Evolutionary conservation across 768 basidiomycete species (phyloP).

Genomic region (Termitomyces sp.): DNA sequence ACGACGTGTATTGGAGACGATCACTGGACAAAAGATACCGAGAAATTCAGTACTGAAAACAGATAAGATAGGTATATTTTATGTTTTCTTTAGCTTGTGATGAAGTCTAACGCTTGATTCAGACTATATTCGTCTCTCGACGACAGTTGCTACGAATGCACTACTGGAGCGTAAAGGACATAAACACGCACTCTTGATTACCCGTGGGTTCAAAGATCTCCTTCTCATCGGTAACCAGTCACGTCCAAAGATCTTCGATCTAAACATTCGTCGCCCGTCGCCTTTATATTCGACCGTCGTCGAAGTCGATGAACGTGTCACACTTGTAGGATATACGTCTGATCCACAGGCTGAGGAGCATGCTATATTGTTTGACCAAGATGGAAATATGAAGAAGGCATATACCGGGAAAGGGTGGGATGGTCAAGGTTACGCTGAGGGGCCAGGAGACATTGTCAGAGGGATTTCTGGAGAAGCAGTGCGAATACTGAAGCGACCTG

Average conservation of each 20-base stretch:
- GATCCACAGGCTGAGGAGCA: constrained; percentile 80
- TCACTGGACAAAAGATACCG: constrained; percentile 63
- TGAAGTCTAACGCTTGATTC: not conserved
- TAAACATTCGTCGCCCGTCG: constrained; percentile 76
- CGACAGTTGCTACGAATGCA: constrained; percentile 95
- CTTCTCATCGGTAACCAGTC: constrained; percentile 93
- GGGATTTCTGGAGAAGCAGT: constrained; percentile 91
- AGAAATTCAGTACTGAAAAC: constrained; percentile 66
- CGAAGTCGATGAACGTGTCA: constrained; percentile 87
- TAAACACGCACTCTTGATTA: constrained; percentile 86
- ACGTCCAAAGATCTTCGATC: constrained; percentile 90
- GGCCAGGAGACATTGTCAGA: constrained; percentile 72
- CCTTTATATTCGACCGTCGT: constrained; percentile 77
- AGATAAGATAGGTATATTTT: constrained; percentile 69
- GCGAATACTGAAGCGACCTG: constrained; percentile 70
- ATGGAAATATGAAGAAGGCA: constrained; percentile 59
- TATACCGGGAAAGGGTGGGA: constrained; percentile 82
- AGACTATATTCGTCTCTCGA: constrained; percentile 91
- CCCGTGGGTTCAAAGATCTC: constrained; percentile 87
- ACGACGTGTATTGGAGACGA: constrained; percentile 74
- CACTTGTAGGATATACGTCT: constrained; percentile 87
- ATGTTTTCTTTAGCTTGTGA: not conserved
- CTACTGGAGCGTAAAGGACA: constrained; percentile 93
- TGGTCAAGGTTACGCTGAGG: constrained; percentile 62
- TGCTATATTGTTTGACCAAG: constrained; percentile 69